Evolutionary conservation across 2,329 filamentous ascomycete genomes (phyloP), one percentile per base, ranked within the genome.

Genomic region (Byssothecium circinans): DNA sequence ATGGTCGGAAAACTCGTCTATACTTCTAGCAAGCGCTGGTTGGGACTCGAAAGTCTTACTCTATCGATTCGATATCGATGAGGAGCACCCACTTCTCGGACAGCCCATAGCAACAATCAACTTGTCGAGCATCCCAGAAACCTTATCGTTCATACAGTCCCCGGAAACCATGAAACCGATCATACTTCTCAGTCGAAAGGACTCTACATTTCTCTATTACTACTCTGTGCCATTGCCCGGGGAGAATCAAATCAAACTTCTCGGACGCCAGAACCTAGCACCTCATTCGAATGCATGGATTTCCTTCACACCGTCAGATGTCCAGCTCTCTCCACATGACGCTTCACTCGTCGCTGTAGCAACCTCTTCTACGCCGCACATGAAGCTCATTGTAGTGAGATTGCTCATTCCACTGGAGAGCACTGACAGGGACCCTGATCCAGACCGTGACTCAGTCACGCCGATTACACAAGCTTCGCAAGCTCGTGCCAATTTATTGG

Each of bases 211-310:
- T 56, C 68, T 85, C 18, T 78, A 81, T 55, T 85, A 80, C 65
- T 83, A 84, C 58, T 60, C 65, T 2, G 49, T 75, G 3, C 58
- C 61, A 30, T 57, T 62, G 22, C 25, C 20, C 22, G 48, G 29
- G 14, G 49, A 42, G 22, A 40, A 15, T 14, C 17, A 40, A 8
- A 46, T 69, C 23, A 47, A 29, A 15, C 68, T 80, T 8, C 67
- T 82, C 3, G 81, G 81, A 19, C 75, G 74, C 48, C 82, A 85
- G 55, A 84, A 84, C 53, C 74, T 85, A 2, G 81, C 82, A 8
- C 82, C 82, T 1, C 77, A 82, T 57, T 83, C 81, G 2, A 84
- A 81, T 58, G 76, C 82, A n/a, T 86, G 83, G 83, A 69, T 83
- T 12, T 75, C 81, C 1, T 86, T 85, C 60, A 83, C 81, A 0